Evolutionary conservation across 2,329 filamentous ascomycete genomes (phyloP), one percentile per base, ranked within the genome.

Genomic region (Fusarium napiforme): DNA sequence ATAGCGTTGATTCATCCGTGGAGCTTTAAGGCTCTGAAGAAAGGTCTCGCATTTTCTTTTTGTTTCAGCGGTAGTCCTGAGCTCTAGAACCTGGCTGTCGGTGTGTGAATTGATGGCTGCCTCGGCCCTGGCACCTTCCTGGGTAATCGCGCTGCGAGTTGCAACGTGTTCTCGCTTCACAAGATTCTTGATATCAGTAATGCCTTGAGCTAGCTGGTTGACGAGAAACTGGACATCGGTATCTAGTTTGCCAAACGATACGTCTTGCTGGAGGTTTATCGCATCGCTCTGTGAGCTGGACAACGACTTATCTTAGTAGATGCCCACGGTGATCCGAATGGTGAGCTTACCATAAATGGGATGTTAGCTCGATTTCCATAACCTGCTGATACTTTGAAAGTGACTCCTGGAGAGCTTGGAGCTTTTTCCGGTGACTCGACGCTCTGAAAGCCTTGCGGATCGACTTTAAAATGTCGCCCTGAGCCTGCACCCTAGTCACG

Each of bases 321-420:
- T 26, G 5, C 2, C n/a, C 6, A 11, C 0, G 4, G 0, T 1
- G 5, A 7, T 4, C 2, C 2, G 4, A 12, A 21, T 2, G 11
- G 6, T 1, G 28, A 2, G 0, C 26, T 32, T 45, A 46, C 60
- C 52, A 62, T 15, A 46, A 11, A 28, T 62, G 26, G 0, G 26
- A 59, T 0, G 0, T 10, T 1, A 62, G 1, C 4, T 62, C 60
- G 4, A 1, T 21, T 12, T 37, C 0, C 0, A 60, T 26, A 0
- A 50, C 2, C 9, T 26, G 7, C 0, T 37, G 16, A 8, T 60
- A 15, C 1, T 1, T 30, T 0, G 16, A 36, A 4, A 64, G 7
- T 0, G 43, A 50, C 1, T 50, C 6, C 9, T 60, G 2, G 0
- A 64, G 15, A 2, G 9, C 4, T 0, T 43, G 14, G 0, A 64